These are phyloP conservation scores for Rhizopus delemar DNA, from an alignment of 371 early-diverging fungal species.

Conservation along the genomic window DNA sequence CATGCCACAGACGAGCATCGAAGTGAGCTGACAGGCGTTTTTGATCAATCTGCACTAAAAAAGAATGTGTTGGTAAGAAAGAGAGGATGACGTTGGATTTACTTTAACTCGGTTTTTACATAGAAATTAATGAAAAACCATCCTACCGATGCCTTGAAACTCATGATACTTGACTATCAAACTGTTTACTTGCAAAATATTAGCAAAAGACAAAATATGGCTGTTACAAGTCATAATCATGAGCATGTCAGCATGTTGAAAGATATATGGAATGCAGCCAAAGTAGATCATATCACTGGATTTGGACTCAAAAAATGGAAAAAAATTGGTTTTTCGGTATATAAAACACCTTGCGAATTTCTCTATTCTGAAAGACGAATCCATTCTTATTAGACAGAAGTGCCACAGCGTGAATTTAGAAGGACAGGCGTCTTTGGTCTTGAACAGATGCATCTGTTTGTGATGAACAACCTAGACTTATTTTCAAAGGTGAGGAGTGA, in stretches of 20 bases:
- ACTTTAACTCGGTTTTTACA: neutral
- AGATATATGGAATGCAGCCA: slow-evolving; percentile 62
- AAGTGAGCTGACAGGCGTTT: slow-evolving; percentile 45
- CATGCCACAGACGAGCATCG: slow-evolving; percentile 62
- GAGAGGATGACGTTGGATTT: neutral
- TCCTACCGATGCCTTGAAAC: slow-evolving; percentile 63
- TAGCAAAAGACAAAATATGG: slow-evolving; percentile 48
- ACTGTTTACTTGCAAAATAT: slow-evolving; percentile 61
- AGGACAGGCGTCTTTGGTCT: slow-evolving; percentile 71
- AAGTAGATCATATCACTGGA: slow-evolving; percentile 38
- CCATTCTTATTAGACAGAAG: slow-evolving; percentile 50
- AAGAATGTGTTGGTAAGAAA: slow-evolving; percentile 51
- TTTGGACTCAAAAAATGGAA: slow-evolving; percentile 61
- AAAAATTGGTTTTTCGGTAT: slow-evolving; percentile 70
- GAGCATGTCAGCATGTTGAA: slow-evolving; percentile 56
- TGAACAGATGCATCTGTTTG: slow-evolving; percentile 65
- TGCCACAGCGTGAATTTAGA: slow-evolving; percentile 63
- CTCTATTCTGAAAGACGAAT: neutral
- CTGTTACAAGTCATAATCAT: slow-evolving; percentile 55
- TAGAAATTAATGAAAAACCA: slow-evolving; percentile 61
- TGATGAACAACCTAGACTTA: slow-evolving; percentile 41
- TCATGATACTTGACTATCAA: slow-evolving; percentile 70
- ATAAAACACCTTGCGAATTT: neutral
- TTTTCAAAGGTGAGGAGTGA: slow-evolving; percentile 49
- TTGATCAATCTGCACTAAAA: slow-evolving; percentile 49